Evolutionary conservation across 2,329 filamentous ascomycete species (phyloP).

Genomic region (Thielaviopsis musarum): DNA sequence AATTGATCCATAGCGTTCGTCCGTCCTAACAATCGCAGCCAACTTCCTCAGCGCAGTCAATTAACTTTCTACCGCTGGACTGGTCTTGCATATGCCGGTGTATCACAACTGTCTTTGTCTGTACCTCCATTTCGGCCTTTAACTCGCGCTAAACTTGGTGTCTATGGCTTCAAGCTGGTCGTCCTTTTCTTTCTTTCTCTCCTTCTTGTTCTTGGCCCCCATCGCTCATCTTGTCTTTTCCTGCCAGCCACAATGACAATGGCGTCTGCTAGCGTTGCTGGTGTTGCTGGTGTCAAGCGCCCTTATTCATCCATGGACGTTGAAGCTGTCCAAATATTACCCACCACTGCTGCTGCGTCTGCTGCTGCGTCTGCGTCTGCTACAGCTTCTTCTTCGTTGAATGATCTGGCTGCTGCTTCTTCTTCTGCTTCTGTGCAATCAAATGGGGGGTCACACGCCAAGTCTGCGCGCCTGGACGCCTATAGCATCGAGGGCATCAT

Average conservation of each 20-base stretch:
- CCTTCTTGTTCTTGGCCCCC: not conserved
- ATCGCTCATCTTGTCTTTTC: not conserved
- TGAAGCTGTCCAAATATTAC: conserved; percentile 15
- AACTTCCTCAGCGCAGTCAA: too few relatives aligned
- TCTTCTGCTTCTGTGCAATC: not conserved
- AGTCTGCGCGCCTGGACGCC: conserved; percentile 1
- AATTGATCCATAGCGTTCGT: too few relatives aligned
- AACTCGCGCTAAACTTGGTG: not conserved
- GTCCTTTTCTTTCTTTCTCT: not conserved
- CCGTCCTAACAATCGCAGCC: too few relatives aligned
- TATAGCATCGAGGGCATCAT: not conserved
- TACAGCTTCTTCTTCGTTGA: not conserved
- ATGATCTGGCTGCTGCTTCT: not conserved
- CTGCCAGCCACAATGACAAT: conserved; percentile 11
- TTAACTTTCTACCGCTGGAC: too few relatives aligned
- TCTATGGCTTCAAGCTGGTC: not conserved
- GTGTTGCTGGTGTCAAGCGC: conserved; percentile 27
- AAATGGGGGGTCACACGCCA: conserved; percentile 6
- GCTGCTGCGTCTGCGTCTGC: not conserved
- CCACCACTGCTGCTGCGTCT: conserved; percentile 9
- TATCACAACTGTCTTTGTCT: not conserved
- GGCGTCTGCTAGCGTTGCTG: conserved; percentile 23
- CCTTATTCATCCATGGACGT: conserved; percentile 21
- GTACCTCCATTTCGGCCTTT: not conserved
- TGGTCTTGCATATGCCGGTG: not conserved